These are phyloP conservation scores for Dactylellina haptotyla DNA, from an alignment of 2,329 filamentous ascomycete genomes.

Conservation along the genomic window DNA sequence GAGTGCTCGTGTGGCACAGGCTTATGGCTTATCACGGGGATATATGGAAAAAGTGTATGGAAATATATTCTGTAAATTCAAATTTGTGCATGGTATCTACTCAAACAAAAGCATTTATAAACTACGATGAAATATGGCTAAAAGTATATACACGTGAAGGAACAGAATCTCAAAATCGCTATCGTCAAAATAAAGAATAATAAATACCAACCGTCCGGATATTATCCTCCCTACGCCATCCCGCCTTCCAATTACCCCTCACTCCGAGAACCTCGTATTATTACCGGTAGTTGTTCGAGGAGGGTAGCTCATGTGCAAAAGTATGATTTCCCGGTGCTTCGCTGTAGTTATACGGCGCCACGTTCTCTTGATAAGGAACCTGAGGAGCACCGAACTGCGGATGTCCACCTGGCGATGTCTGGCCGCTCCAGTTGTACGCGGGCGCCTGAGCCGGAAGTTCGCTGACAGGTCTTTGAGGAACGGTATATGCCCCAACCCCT, in stretches of 20 bases:
- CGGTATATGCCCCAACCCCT: constrained; percentile 4
- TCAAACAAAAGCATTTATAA: not conserved
- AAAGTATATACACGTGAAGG: constrained; percentile 8
- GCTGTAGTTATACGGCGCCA: not conserved
- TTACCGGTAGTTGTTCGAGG: constrained; percentile 1
- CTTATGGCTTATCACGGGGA: no score
- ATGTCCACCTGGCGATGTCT: constrained; percentile 1
- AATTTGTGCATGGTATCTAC: constrained; percentile 5
- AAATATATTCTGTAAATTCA: not conserved
- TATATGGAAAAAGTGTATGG: no score
- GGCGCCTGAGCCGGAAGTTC: constrained; percentile 11
- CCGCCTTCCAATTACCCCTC: not conserved
- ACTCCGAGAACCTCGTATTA: not conserved
- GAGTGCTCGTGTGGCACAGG: no score
- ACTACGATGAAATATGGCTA: not conserved
- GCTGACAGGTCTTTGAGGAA: not conserved
- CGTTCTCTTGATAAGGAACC: constrained; percentile 10
- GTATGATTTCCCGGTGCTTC: constrained; percentile 8
- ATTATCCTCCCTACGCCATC: not conserved
- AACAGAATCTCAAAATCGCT: not conserved
- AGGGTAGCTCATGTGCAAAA: constrained; percentile 28
- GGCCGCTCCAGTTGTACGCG: constrained; percentile 6
- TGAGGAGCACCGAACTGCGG: constrained; percentile 15
- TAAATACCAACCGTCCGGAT: not conserved
- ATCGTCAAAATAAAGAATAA: constrained; percentile 3